Base-by-base conservation (phyloP, 345 rosid genomes). In the Murraya paniculata region DNA sequence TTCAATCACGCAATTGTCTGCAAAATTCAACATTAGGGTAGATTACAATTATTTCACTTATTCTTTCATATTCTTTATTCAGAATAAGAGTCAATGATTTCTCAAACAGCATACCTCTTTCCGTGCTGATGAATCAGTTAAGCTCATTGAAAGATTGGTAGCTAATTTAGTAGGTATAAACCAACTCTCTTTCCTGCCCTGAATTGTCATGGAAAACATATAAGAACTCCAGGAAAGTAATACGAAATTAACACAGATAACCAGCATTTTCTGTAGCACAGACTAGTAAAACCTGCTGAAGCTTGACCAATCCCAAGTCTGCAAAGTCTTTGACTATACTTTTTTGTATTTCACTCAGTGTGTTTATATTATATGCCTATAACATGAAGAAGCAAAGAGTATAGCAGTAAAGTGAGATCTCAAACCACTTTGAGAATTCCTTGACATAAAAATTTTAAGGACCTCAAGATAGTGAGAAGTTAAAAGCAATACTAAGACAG, bases 171-270 rank as follows among this genome's bases (percentile, higher is more conserved):
- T 95, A 36, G 99, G 99, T 83, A 93, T 91, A 86, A 94, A 92
- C 99, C 98, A 96, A 84, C 92, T 89, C 65, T 94, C 98, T 76
- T 90, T 96, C 87, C 94, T 90, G 76, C 97, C 99, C 99, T 93
- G 89, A 68, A 79, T 74, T 55, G 69, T 39, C 75, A 79, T 36
- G 53, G 35, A 61, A 39, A 27, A 39, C 27, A 64, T 57, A 56
- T 70, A 24, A 76, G 73, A 77, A 65, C 30, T 45, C 28, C 38
- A 38, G 64, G 11, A 35, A 50, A 80, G 74, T 35, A 64, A 50
- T 28, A 33, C 0, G 64, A 13, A 13, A 59, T 68, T n/a, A 76
- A 25, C 68, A 10, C n/a, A 61, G 24, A 53, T 7, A 45, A 50
- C 58, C 5, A 57, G 36, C 61, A 36, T 58, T 60, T 65, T n/a